Conservation (phyloP, 148 eudicot species). For the Rhododendron henanense region DNA sequence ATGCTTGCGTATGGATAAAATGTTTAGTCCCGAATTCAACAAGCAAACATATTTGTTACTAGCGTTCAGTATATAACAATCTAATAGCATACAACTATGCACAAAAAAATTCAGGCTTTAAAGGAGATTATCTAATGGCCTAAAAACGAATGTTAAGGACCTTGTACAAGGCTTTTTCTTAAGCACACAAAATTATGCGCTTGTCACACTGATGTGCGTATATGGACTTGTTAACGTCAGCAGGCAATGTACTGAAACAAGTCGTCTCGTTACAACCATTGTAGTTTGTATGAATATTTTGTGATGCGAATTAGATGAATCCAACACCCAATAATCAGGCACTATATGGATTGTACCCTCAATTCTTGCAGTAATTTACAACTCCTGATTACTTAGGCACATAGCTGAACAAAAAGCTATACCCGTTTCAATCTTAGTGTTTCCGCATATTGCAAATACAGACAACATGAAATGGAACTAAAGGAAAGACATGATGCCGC, state of each 20-base stretch:
- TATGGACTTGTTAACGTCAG: neutral
- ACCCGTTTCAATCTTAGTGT: neutral
- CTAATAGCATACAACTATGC: too few species aligned
- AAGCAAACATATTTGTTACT: too few species aligned
- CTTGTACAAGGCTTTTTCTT: neutral
- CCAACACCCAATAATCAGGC: too few species aligned
- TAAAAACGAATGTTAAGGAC: neutral
- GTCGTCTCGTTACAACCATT: neutral
- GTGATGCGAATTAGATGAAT: too few species aligned
- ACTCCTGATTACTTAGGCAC: slow-evolving; percentile 20
- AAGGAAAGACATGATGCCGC: neutral
- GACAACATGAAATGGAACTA: neutral
- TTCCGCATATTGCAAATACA: neutral
- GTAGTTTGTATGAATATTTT: too few species aligned
- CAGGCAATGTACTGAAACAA: neutral
- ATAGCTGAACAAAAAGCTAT: neutral
- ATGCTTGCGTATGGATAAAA: too few species aligned
- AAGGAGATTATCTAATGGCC: neutral
- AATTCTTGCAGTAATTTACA: slow-evolving; percentile 10
- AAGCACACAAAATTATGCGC: neutral
- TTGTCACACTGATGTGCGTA: neutral
- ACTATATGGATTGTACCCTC: neutral
- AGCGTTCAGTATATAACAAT: neutral
- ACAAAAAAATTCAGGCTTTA: too few species aligned
- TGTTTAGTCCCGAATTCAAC: too few species aligned